These are phyloP conservation scores for Debaryomyces subglobosus DNA, from an alignment of 1,139 yeast genomes.

Conservation along the genomic window DNA sequence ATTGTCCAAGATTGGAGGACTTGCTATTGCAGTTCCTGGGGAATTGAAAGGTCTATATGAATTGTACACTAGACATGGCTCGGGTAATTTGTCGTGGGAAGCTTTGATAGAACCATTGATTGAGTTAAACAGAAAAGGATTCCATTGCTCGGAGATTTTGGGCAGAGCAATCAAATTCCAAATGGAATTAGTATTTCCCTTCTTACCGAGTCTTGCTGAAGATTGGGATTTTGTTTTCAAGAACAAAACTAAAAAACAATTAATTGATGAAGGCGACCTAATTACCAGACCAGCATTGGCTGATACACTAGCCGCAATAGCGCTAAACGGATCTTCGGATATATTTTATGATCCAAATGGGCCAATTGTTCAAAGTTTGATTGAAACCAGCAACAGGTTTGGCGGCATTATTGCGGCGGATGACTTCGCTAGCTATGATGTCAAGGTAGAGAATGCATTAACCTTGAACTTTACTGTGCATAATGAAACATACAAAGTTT, in stretches of 20 bases:
- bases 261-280: conserved; percentile 57
- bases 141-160: conserved; percentile 56
- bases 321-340: conserved; percentile 72
- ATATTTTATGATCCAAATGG: conserved; percentile 84
- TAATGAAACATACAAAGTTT: conserved; percentile 50
- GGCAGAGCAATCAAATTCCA: conserved; percentile 31
- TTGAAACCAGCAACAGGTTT: conserved; percentile 40
- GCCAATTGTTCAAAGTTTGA: conserved; percentile 64
- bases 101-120: conserved; percentile 77
- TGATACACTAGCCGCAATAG: conserved; percentile 65
- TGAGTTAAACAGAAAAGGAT: conserved; percentile 68
- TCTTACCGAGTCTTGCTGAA: conserved; percentile 29
- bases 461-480: conserved; percentile 29
- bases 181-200: conserved; percentile 29
- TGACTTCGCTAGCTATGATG: conserved; percentile 69
- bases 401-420: conserved; percentile 65
- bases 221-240: conserved; percentile 62
- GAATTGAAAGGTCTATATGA: conserved; percentile 80
- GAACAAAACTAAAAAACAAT: conserved; percentile 26
- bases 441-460: conserved; percentile 59
- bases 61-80: conserved; percentile 62
- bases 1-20: conserved; percentile 73
- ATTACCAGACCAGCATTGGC: conserved; percentile 66
- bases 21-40: conserved; percentile 88
- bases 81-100: conserved; percentile 73